Conservation (phyloP, 495 filamentous ascomycete genomes). For the Geoglossum glabrum region DNA sequence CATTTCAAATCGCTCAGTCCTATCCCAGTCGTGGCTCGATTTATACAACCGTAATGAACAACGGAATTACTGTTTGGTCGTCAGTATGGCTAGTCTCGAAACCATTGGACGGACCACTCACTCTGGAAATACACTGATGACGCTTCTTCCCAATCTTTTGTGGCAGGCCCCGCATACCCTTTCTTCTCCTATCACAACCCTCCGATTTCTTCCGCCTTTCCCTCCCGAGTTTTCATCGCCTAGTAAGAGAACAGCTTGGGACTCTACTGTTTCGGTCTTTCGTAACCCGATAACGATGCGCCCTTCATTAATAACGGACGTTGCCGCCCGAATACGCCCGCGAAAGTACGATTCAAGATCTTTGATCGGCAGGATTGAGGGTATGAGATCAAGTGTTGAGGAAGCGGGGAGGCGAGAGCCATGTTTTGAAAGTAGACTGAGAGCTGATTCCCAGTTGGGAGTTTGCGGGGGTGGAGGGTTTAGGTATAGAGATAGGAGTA, state of each 20-base stretch:
- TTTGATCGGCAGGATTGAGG: constrained; percentile 49
- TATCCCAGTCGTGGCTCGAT: constrained; percentile 14
- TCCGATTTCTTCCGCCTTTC: constrained; percentile 39
- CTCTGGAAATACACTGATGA: constrained; percentile 58
- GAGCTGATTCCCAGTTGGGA: constrained; percentile 55
- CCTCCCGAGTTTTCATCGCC: constrained; percentile 37
- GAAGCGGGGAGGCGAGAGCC: constrained; percentile 77
- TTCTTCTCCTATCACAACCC: constrained; percentile 68
- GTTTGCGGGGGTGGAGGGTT: constrained; percentile 55
- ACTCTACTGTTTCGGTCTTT: constrained; percentile 49
- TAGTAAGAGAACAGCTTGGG: constrained; percentile 49
- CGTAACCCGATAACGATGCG: constrained; percentile 53
- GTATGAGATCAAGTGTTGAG: constrained; percentile 70
- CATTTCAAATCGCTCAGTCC: background rate
- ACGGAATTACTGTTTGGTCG: constrained; percentile 31
- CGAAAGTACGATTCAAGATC: constrained; percentile 83
- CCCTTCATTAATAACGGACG: constrained; percentile 54
- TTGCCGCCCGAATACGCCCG: constrained; percentile 75
- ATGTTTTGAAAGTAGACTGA: constrained; percentile 74
- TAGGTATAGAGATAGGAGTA: constrained; percentile 76
- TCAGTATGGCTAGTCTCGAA: constrained; percentile 8
- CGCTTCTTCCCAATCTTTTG: constrained; percentile 77
- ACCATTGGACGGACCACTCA: constrained; percentile 17
- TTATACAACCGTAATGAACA: constrained; percentile 69
- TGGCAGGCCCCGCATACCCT: constrained; percentile 79